Percentiles rank a stretch among this genome's conserved stretches.
These are phyloP conservation scores for Sideroxylon spinosum DNA, from an alignment of 179 eudicot genomes.

Conservation along the genomic window DNA sequence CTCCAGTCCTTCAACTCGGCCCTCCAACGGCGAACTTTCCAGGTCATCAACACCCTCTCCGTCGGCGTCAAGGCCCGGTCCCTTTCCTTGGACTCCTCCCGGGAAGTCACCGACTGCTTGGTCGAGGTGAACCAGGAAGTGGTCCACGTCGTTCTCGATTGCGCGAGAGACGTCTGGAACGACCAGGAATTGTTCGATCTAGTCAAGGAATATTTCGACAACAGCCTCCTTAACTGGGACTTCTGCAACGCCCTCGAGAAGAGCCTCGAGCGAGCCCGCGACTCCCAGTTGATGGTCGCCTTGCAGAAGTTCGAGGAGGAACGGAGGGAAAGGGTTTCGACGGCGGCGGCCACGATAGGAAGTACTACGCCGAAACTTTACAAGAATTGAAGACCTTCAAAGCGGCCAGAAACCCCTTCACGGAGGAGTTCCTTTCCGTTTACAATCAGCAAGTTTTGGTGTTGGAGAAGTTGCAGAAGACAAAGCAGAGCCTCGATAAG, in stretches of 20 bases:
- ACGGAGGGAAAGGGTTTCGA: neutral
- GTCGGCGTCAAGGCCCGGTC: conserved; percentile 13
- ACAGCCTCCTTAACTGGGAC: conserved; percentile 14
- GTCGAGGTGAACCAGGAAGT: conserved; percentile 29
- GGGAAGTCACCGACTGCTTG: conserved; percentile 23
- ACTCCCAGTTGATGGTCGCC: conserved; percentile 23
- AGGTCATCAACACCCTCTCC: conserved; percentile 25
- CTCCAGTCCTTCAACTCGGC: conserved; percentile 24
- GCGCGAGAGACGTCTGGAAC: conserved; percentile 29
- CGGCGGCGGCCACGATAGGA: neutral
- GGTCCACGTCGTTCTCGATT: conserved; percentile 23
- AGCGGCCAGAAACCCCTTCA: conserved; percentile 24
- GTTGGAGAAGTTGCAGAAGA: conserved; percentile 20
- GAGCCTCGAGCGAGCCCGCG: conserved; percentile 22
- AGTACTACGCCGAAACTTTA: conserved; percentile 16
- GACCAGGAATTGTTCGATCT: conserved; percentile 25
- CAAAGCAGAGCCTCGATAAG: conserved; percentile 24
- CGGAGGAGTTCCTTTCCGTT: conserved; percentile 20
- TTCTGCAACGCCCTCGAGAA: conserved; percentile 22
- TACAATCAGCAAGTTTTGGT: conserved; percentile 18
- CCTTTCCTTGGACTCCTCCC: conserved; percentile 25
- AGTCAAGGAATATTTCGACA: conserved; percentile 26
- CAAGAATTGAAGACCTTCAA: conserved; percentile 23
- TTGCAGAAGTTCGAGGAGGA: conserved; percentile 24
- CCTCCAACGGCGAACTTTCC: conserved; percentile 23